Evolutionary conservation across 805 yeast species (phyloP).

Genomic region (Cyberlindnera maclurae): DNA sequence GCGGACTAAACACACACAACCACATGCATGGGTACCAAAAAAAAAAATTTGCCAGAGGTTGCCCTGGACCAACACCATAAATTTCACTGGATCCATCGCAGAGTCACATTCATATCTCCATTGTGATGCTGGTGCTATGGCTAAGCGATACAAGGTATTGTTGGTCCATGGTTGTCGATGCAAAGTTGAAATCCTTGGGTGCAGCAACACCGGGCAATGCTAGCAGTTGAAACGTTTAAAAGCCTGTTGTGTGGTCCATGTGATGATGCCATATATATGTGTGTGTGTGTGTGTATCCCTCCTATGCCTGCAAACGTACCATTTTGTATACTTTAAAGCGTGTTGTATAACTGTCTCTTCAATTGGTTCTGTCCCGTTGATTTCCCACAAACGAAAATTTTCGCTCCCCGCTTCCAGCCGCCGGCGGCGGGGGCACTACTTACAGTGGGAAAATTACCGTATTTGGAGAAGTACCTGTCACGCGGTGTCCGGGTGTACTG

Average conservation of each 20-base stretch:
- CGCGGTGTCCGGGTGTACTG: background rate
- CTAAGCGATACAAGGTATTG: constrained; percentile 3
- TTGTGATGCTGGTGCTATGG: background rate
- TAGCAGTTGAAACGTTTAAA: no score
- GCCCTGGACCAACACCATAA: constrained; percentile 8
- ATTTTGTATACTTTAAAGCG: constrained; percentile 6
- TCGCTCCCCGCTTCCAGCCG: background rate
- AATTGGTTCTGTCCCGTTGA: background rate
- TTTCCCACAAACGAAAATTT: constrained; percentile 4
- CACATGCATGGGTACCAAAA: no score
- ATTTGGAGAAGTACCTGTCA: constrained; percentile 2
- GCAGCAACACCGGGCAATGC: no score
- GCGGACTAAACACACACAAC: no score
- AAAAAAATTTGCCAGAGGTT: constrained; percentile 10
- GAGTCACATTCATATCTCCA: no score
- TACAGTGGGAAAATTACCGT: constrained; percentile 1
- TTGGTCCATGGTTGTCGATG: background rate
- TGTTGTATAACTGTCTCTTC: background rate
- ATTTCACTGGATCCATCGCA: background rate
- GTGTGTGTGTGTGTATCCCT: no score
- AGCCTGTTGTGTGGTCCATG: no score
- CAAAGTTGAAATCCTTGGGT: background rate
- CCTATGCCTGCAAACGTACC: constrained; percentile 8
- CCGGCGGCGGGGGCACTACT: background rate
- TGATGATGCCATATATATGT: no score